Evolutionary conservation across 2,329 filamentous ascomycete species (phyloP).

Genomic region (Lasiodiplodia sp.): DNA sequence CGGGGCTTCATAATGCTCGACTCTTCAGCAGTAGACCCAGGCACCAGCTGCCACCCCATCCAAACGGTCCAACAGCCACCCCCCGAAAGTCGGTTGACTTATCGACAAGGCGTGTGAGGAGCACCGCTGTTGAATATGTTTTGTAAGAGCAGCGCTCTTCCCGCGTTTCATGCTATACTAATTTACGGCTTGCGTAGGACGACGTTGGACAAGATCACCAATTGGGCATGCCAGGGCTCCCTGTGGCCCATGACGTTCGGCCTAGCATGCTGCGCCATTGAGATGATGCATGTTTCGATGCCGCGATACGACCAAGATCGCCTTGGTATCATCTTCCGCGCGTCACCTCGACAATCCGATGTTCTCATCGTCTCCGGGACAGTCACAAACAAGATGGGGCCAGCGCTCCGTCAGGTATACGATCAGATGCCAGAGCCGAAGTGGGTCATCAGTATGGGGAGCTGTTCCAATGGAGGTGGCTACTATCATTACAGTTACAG

Average conservation of each 20-base stretch:
- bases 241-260: conserved; percentile 92
- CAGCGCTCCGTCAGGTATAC: conserved; percentile 87
- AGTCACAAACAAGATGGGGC: conserved; percentile 95
- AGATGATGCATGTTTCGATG: conserved; percentile 94
- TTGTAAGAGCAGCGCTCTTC: too few species aligned
- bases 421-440: conserved; percentile 94
- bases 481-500: conserved; percentile 90
- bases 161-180: too few species aligned
- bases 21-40: too few species aligned
- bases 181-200: conserved; percentile 59
- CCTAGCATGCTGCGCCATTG: conserved; percentile 87
- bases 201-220: conserved; percentile 80
- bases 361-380: conserved; percentile 96
- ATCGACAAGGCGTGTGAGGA: too few species aligned
- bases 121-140: too few species aligned
- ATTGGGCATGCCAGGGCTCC: conserved; percentile 88
- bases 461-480: conserved; percentile 82
- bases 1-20: too few species aligned
- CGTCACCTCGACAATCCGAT: conserved; percentile 87
- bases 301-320: conserved; percentile 93
- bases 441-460: conserved; percentile 87
- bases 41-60: too few species aligned
- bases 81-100: too few species aligned
- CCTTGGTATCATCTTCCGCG: conserved; percentile 89
- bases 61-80: too few species aligned